Evolutionary conservation across 257 asterid species (phyloP).

Genomic region (Eucommia ulmoides): DNA sequence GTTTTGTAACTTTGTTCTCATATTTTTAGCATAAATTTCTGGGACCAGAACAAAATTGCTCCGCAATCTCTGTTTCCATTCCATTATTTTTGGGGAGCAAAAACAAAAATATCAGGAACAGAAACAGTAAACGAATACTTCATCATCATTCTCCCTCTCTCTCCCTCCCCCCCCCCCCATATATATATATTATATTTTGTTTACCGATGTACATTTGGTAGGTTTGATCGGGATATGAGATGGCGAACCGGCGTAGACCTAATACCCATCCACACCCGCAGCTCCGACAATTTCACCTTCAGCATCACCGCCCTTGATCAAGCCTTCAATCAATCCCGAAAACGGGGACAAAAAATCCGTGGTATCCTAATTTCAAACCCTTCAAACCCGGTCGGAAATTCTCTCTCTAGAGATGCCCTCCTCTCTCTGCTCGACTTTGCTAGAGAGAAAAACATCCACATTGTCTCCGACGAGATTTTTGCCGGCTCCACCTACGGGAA

Average conservation of each 20-base stretch:
- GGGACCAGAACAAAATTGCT: no score
- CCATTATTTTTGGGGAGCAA: no score
- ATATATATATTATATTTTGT: slow-evolving; percentile 6
- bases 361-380: slow-evolving; percentile 89
- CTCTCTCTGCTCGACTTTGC: slow-evolving; percentile 59
- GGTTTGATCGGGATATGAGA: slow-evolving; percentile 80
- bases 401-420: slow-evolving; percentile 45
- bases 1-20: no score
- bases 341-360: slow-evolving; percentile 85
- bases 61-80: no score
- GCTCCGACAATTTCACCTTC: slow-evolving; percentile 66
- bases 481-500: slow-evolving; percentile 71
- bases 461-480: slow-evolving; percentile 84
- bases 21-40: no score
- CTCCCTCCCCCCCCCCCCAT: neutral
- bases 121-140: no score
- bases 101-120: no score
- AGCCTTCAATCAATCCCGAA: slow-evolving; percentile 80
- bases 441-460: slow-evolving; percentile 79
- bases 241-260: slow-evolving; percentile 91
- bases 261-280: slow-evolving; percentile 83
- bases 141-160: no score
- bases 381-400: slow-evolving; percentile 77
- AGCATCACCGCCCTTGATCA: slow-evolving; percentile 76
- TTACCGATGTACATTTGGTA: slow-evolving; percentile 22